These are phyloP conservation scores for Letharia lupina DNA, from an alignment of 495 filamentous ascomycete genomes.

Conservation along the genomic window DNA sequence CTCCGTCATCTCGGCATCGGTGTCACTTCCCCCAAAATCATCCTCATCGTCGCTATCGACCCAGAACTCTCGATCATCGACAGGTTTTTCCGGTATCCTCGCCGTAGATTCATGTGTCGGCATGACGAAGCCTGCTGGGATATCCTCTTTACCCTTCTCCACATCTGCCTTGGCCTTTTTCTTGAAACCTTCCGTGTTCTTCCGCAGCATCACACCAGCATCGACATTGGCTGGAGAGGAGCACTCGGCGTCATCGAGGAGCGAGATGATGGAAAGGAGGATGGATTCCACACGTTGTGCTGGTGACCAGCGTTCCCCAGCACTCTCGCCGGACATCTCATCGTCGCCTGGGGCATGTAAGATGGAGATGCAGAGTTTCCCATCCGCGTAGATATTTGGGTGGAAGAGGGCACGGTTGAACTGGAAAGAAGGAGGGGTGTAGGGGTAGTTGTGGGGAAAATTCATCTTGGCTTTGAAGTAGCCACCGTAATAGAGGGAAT, in stretches of 20 bases:
- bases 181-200: conserved; percentile 59
- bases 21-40: conserved; percentile 69
- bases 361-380: conserved; percentile 92
- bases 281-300: conserved; percentile 91
- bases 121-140: conserved; percentile 78
- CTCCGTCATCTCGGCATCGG: conserved; percentile 46
- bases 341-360: conserved; percentile 88
- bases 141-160: conserved; percentile 62
- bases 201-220: conserved; percentile 76
- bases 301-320: conserved; percentile 85
- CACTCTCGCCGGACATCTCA: conserved; percentile 79
- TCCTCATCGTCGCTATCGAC: conserved; percentile 72
- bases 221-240: conserved; percentile 93
- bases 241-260: conserved; percentile 90
- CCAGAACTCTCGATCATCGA: conserved; percentile 73
- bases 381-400: conserved; percentile 88
- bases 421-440: conserved; percentile 76
- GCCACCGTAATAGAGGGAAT: conserved; percentile 83
- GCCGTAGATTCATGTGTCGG: conserved; percentile 58
- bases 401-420: conserved; percentile 79
- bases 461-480: conserved; percentile 87
- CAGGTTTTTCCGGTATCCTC: conserved; percentile 52
- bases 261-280: conserved; percentile 82
- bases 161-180: conserved; percentile 59
- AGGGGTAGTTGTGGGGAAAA: conserved; percentile 86